Evolutionary conservation across 306 rosid species (phyloP), one percentile per base, ranked within the genome.

Genomic region (Acacia melanoxylon): DNA sequence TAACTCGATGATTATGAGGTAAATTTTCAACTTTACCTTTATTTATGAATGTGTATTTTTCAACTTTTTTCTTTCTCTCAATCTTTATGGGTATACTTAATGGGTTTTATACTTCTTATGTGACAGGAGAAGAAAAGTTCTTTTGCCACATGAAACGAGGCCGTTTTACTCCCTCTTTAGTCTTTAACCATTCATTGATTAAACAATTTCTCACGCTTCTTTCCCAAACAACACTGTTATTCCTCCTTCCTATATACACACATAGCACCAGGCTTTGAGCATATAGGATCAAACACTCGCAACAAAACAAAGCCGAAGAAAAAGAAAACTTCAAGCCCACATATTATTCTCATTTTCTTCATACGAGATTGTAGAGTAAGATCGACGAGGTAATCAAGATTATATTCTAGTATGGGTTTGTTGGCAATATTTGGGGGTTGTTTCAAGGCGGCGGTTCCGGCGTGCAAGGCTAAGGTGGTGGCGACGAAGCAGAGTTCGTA

Each of bases 341-440:
- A 56, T 19, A 52, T 17, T 17, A 17, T 49, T 31, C 22, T 17
- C 25, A 5, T 42, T 75, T 54, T 54, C 15, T 5, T 29, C 20
- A 2, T 29, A 63, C 29, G 42, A 63, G 41, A 25, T 63, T 63
- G 10, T 29, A 63, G 40, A 63, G 14, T 4, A 11, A 12, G 31
- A 25, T 22, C 67, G 85, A 45, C 29, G 88, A n/a, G 24, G 62
- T 80, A 88, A 91, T 54, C 3, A 7, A 54, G 62, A 54, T 54
- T 17, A 48, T 48, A 12, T 48, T 48, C 0, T 2, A n/a, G 78
- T 59, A 8, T 86, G 37, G 63, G 80, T 11, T 86, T 90, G 92
- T 80, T 85, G 62, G 86, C 90, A 1, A 19, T 91, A n/a, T 69
- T 95, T 8, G 86, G 89, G n/a, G 72, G 86, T 54, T 94, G 97